A percentile compares a stretch with the other conserved stretches of the same genome.
phyloP scores from a whole-genome alignment of 345 rosid genomes.

The Geranium brycei region DNA sequence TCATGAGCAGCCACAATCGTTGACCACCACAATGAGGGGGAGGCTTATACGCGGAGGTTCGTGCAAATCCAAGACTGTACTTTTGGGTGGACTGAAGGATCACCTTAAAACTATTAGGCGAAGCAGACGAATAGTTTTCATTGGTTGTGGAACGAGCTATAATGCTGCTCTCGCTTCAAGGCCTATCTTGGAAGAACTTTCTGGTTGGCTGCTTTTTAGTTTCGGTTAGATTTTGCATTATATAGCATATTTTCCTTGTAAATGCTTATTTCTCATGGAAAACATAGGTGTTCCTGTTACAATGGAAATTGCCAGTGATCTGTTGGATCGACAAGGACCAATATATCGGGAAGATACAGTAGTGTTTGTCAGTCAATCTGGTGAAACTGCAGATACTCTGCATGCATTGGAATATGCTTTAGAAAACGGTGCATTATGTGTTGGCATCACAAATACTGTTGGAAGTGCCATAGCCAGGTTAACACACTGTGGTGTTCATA shows the following conservation, averaged over 20 bases:
- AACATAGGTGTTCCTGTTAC: conserved; percentile 78
- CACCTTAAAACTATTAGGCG: conserved; percentile 82
- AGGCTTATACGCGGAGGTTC: conserved; percentile 90
- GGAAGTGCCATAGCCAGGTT: conserved; percentile 90
- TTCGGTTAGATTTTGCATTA: too few relatives aligned
- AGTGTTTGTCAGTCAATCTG: conserved; percentile 94
- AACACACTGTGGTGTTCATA: conserved; percentile 85
- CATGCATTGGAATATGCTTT: conserved; percentile 70
- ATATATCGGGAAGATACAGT: conserved; percentile 97
- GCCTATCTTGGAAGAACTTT: conserved; percentile 89
- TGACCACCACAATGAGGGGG: conserved; percentile 93
- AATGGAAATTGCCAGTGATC: conserved; percentile 98
- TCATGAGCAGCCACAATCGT: conserved; percentile 94
- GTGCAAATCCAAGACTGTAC: conserved; percentile 67
- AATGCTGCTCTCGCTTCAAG: conserved; percentile 94
- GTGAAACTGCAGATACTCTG: conserved; percentile 96
- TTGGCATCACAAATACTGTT: conserved; percentile 92
- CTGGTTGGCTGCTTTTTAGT: conserved; percentile 28
- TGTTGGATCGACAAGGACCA: conserved; percentile 87
- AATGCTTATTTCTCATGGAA: conserved; percentile 7
- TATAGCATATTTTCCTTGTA: too few relatives aligned
- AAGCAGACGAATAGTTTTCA: conserved; percentile 78
- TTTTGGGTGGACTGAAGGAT: conserved; percentile 92
- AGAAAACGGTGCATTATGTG: conserved; percentile 86
- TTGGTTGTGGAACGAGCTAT: conserved; percentile 97